Conservation (phyloP, 495 filamentous ascomycete genomes). For the Neurospora pannonica region DNA sequence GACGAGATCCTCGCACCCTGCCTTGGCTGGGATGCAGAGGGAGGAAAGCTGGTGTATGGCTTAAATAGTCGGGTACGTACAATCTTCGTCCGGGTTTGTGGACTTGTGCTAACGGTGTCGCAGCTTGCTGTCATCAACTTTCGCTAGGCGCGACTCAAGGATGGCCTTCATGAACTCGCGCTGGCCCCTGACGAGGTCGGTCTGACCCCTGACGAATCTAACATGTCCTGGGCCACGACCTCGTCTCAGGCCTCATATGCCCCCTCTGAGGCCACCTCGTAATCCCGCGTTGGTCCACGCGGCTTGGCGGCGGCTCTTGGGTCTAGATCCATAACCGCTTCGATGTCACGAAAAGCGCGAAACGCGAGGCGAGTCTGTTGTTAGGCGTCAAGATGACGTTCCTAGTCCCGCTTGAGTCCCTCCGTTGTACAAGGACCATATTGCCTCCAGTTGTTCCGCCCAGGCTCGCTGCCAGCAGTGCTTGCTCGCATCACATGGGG, state of each 20-base stretch:
- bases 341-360: background rate
- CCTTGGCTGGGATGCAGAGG: slow-evolving; percentile 68
- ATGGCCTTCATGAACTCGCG: background rate
- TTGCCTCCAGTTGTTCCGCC: background rate
- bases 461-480: background rate
- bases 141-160: slow-evolving; percentile 15
- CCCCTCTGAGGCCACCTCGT: background rate
- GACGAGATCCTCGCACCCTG: slow-evolving; percentile 44
- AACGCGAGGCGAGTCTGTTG: background rate
- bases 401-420: background rate
- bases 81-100: background rate
- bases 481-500: background rate
- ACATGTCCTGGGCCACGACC: background rate
- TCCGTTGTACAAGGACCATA: background rate
- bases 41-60: slow-evolving; percentile 65
- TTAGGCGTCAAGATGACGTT: background rate
- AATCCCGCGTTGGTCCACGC: background rate
- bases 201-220: background rate
- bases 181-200: background rate
- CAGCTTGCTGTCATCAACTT: slow-evolving; percentile 42
- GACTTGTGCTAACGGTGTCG: slow-evolving; percentile 8
- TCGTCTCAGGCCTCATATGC: background rate
- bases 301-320: background rate
- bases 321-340: background rate
- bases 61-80: slow-evolving; percentile 55